These are phyloP conservation scores for Fraxinus platypoda DNA, from an alignment of 305 asterid species.

Conservation along the genomic window DNA sequence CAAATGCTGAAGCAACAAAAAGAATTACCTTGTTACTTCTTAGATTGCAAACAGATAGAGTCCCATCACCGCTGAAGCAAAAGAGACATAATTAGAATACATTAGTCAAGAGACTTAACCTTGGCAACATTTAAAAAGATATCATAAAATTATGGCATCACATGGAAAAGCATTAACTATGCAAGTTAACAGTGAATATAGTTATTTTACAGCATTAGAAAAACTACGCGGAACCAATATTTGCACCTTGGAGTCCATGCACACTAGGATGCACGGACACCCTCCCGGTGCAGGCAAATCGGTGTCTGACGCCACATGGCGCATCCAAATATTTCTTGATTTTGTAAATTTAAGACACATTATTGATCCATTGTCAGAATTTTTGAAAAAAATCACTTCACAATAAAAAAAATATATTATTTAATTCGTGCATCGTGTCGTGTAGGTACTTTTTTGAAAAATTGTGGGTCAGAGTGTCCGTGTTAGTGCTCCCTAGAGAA, in stretches of 20 bases:
- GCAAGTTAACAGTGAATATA: background rate
- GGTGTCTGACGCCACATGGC: no score
- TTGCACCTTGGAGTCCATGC: background rate
- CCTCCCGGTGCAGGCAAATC: no score
- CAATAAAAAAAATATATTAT: no score
- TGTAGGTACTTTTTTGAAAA: background rate
- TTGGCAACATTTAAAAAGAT: conserved; percentile 1
- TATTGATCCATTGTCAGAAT: no score
- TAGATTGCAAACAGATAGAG: conserved; percentile 85
- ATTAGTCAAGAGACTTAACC: conserved; percentile 13
- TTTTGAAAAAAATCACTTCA: no score
- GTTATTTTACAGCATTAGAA: background rate
- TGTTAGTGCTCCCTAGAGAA: background rate
- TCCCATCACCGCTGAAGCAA: conserved; percentile 81
- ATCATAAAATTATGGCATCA: background rate
- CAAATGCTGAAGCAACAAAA: conserved; percentile 19
- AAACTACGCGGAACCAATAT: background rate
- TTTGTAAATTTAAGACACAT: no score
- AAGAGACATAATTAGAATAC: conserved; percentile 15
- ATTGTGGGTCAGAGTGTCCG: background rate
- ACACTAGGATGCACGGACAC: no score
- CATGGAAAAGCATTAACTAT: background rate
- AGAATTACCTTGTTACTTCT: conserved; percentile 78
- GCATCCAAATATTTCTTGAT: no score
- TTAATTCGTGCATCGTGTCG: background rate